Percentiles rank a stretch among this genome's conserved stretches.
Conservation (phyloP, 306 rosid species). For the Sophora flavescens region DNA sequence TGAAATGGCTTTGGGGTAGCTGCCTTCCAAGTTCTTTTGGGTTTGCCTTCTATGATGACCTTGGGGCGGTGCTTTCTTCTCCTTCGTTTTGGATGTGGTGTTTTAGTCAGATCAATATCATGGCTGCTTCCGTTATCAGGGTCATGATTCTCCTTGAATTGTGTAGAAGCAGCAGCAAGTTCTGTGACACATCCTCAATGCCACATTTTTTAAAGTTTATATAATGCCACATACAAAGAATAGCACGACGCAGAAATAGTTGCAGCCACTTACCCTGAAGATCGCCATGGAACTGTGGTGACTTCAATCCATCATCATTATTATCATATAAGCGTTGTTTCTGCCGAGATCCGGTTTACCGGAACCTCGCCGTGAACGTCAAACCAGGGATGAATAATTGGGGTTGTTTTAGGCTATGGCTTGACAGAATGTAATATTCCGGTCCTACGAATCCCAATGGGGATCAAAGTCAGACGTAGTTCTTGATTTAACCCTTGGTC, state of each 20-base stretch:
- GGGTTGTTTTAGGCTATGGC: no score
- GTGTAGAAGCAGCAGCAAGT: slow-evolving; percentile 47
- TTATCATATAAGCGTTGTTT: no score
- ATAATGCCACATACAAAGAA: slow-evolving; percentile 7
- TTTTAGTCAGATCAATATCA: slow-evolving; percentile 47
- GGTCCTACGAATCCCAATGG: no score
- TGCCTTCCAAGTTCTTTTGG: slow-evolving; percentile 56
- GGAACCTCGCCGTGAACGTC: no score
- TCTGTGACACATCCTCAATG: slow-evolving; percentile 32
- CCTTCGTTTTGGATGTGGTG: slow-evolving; percentile 61
- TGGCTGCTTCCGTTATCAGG: slow-evolving; percentile 49
- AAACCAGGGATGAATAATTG: no score
- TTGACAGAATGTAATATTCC: no score
- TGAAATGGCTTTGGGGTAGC: slow-evolving; percentile 54
- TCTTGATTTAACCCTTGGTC: no score
- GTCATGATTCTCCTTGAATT: slow-evolving; percentile 51
- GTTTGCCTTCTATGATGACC: slow-evolving; percentile 81
- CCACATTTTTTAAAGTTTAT: not conserved
- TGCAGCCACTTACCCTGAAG: slow-evolving; percentile 39
- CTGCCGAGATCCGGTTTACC: no score
- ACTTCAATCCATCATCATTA: slow-evolving; percentile 19
- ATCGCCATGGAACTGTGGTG: slow-evolving; percentile 4
- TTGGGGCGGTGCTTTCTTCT: slow-evolving; percentile 87
- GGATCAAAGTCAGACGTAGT: no score
- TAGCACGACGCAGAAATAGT: not conserved